Base-by-base conservation (phyloP, 768 basidiomycete species). In the Mycena polygramma region DNA sequence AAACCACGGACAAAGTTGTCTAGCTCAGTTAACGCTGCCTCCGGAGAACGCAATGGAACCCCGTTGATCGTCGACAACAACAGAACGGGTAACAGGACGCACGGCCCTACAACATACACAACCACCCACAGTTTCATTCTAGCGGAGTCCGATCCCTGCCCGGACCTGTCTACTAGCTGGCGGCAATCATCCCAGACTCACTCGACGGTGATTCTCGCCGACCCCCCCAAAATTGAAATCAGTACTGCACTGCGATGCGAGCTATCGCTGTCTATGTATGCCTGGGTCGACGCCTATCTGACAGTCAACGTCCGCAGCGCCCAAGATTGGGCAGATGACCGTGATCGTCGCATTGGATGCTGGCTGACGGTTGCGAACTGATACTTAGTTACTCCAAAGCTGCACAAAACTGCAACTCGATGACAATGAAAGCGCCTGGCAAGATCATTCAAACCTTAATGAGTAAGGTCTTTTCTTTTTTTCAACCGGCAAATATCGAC, bases 391-490 rank as follows among this genome's bases (percentile, higher is more conserved):
- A 7, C 45, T 7, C 14, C 45, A 46, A 2, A 19, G 19, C 19
- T 20, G 15, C 17, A 46, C 4, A 46, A 19, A 46, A 11, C 2
- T 46, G 14, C 45, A 2, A 7, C 14, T 46, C n/a, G n/a, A n/a
- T n/a, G n/a, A n/a, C n/a, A n/a, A n/a, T 46, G 19, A 46, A 24
- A 15, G 19, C 52, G 30, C 14, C 17, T 54, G 53, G 53, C 53
- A 20, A 35, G 35, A 54, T 54, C 53, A 54, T 36, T 54, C 53
- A 53, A 53, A 53, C 17, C 26, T 53, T 30, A 53, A 26, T 35
- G 52, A 30, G 19, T 7, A 26, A 13, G 19, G 19, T 46, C 7
- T 30, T 35, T 26, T 7, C 2, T 1, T 2, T 53, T 53, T 53
- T 26, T 35, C 7, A 19, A 7, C 45, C 45, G 24, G 30, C 30